phyloP scores from a whole-genome alignment of 805 yeast species.

The Kodamaea lidongshanica region DNA sequence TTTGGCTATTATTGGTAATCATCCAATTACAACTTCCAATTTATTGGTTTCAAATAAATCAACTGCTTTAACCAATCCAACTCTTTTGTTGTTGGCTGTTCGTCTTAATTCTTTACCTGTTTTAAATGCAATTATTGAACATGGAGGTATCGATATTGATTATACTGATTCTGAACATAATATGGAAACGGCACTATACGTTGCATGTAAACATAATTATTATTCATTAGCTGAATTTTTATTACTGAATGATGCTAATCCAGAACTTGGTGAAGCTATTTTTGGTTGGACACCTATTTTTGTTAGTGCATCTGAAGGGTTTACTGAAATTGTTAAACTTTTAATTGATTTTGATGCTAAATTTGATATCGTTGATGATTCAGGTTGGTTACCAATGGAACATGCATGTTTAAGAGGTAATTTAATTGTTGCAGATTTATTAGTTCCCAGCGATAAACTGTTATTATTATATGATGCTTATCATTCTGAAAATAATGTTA shows the following conservation, averaged over 20 bases:
- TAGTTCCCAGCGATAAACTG: conserved; percentile 43
- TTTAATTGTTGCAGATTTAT: conserved; percentile 55
- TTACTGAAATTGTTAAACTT: conserved; percentile 45
- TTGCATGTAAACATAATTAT: conserved; percentile 64
- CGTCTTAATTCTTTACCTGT: conserved; percentile 57
- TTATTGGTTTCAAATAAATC: conserved; percentile 44
- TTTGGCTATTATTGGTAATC: conserved; percentile 74
- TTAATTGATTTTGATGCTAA: conserved; percentile 51
- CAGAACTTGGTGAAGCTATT: conserved; percentile 68
- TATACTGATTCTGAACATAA: conserved; percentile 51
- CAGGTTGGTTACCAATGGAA: conserved; percentile 98
- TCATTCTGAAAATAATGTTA: conserved; percentile 29
- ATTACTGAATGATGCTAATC: conserved; percentile 55
- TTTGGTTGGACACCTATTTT: conserved; percentile 96
- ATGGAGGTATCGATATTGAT: conserved; percentile 59
- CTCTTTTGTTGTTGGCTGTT: conserved; percentile 60
- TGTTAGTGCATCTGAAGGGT: conserved; percentile 85
- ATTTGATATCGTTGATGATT: conserved; percentile 57
- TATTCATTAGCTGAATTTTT: conserved; percentile 48
- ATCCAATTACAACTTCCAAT: conserved; percentile 65
- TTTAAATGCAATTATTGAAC: conserved; percentile 45
- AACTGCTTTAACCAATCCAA: conserved; percentile 44
- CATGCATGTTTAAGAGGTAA: conserved; percentile 92
- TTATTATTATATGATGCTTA: conserved; percentile 32
- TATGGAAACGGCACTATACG: conserved; percentile 75